Percentiles rank a stretch among this genome's conserved stretches.
These are phyloP conservation scores for Conidiobolus incongruus DNA, from an alignment of 371 early-diverging fungal genomes.

Conservation along the genomic window DNA sequence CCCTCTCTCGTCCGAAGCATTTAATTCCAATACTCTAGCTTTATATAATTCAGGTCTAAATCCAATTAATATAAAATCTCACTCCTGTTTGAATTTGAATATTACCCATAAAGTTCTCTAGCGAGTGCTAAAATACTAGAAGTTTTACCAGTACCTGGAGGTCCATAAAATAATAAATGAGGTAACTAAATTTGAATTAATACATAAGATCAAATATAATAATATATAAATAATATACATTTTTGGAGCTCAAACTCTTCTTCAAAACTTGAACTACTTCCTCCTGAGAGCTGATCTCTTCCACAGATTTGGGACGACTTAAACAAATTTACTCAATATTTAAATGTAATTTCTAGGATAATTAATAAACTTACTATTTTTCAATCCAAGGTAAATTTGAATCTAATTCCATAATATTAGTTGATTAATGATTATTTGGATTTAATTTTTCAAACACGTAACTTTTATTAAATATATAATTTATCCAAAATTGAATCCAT, in stretches of 20 bases:
- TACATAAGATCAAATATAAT: neutral
- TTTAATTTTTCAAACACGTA: too few species aligned
- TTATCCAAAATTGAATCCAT: too few species aligned
- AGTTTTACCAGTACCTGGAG: constrained; percentile 99
- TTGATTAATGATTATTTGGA: too few species aligned
- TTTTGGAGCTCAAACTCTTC: constrained; percentile 59
- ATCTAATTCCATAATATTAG: too few species aligned
- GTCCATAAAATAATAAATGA: constrained; percentile 97
- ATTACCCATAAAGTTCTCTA: constrained; percentile 71
- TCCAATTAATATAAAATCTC: too few species aligned
- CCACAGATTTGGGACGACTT: constrained; percentile 72
- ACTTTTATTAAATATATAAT: too few species aligned
- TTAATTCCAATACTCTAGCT: constrained; percentile 84
- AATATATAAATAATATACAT: constrained; percentile 19
- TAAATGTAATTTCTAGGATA: too few species aligned
- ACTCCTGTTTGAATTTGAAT: too few species aligned
- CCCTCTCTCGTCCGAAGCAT: constrained; percentile 99
- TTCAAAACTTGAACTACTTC: constrained; percentile 69
- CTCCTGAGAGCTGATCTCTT: constrained; percentile 74
- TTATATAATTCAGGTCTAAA: constrained; percentile 47
- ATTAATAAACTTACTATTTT: constrained; percentile 31
- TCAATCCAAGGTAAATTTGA: constrained; percentile 48
- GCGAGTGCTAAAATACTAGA: constrained; percentile 88
- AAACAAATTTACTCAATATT: neutral
- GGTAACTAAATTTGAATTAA: constrained; percentile 42